These are phyloP conservation scores for Erysimum cheiri DNA, from an alignment of 441 rosid genomes.

Conservation along the genomic window DNA sequence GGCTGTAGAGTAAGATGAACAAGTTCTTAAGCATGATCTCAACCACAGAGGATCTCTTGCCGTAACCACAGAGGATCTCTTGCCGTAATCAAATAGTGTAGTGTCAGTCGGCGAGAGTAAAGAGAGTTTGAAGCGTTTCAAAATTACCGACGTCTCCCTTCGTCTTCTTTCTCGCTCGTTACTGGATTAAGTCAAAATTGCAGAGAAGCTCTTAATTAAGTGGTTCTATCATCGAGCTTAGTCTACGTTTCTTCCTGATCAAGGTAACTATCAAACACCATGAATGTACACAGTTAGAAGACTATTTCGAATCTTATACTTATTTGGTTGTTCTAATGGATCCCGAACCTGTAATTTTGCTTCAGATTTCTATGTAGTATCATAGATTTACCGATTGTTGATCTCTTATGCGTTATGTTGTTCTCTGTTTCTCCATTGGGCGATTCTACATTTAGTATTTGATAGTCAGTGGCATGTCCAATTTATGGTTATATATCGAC, in stretches of 20 bases:
- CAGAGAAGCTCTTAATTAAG: neutral
- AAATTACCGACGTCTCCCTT: constrained; percentile 22
- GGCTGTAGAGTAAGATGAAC: constrained; percentile 1
- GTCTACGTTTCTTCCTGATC: constrained; percentile 30
- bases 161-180: neutral
- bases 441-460: neutral
- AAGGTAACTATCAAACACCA: constrained; percentile 33
- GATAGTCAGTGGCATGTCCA: neutral
- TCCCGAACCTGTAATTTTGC: neutral
- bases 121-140: constrained; percentile 13
- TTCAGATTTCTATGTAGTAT: neutral
- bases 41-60: constrained; percentile 27
- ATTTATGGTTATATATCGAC: neutral
- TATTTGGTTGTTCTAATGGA: neutral
- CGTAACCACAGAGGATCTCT: too few species aligned
- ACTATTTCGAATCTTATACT: neutral
- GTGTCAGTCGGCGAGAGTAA: constrained; percentile 15
- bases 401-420: neutral
- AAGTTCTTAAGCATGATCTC: neutral
- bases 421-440: neutral
- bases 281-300: neutral
- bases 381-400: neutral
- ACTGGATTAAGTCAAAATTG: constrained; percentile 21
- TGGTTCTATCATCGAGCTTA: neutral
- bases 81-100: too few species aligned